Base-by-base conservation (phyloP, 768 basidiomycete species). In the Phylloporus arenicola region DNA sequence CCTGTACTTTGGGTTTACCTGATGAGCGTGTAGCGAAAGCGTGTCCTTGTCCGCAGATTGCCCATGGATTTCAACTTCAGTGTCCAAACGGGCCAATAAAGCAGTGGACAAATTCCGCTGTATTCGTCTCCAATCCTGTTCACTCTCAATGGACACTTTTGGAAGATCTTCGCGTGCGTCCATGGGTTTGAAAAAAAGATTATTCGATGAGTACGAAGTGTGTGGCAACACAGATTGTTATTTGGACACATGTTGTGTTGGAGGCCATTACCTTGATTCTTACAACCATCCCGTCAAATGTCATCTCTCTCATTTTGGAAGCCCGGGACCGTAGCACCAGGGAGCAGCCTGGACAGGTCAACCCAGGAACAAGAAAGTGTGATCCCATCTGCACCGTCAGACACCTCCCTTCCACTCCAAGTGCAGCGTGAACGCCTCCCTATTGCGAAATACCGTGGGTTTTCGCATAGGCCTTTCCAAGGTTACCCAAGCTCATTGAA, bases 271-370 rank as follows among this genome's bases (percentile, higher is more conserved):
- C 40, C 9, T 34, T 34, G 12, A 4, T 22, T 17, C 27, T 2
- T 20, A 31, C 31, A 13, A 17, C 12, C 44, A 22, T 24, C 16
- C 33, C 14, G 20, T 19, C 31, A 34, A 24, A 81, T 82, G 79
- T 64, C 65, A 34, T 74, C 79, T 17, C 69, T 84, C 48, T 79
- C 82, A 39, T 93, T 94, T 63, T 94, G 92, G 92, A 92, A 91
- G 65, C 92, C 92, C 5, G 92, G 92, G 14, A 86, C 89, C 13
- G 64, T 73, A 43, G 89, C 80, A 1, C 92, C 92, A 40, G 93
- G 92, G 3, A 93, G 90, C 60, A 83, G 81, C 20, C 79, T 95
- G 30, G 95, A 98, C 71, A 79, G 94, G 59, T 81, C 82, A 20
- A 76, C 86, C 4, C 86, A 88, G 60, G 75, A 77, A 19, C 92